Conservation (phyloP, 345 rosid species). For the Citropsis articulata region DNA sequence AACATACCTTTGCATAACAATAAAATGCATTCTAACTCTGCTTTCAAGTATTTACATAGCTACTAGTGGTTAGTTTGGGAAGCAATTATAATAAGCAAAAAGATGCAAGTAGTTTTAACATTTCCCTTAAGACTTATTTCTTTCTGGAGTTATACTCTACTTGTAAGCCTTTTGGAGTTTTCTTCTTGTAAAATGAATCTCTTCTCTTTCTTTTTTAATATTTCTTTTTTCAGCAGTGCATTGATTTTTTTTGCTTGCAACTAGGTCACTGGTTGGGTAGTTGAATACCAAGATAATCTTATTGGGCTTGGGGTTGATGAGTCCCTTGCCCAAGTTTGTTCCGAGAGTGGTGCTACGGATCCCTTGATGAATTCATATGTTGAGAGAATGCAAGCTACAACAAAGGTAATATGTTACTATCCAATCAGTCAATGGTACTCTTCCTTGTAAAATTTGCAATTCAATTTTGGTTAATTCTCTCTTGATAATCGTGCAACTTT, state of each 20-base stretch:
- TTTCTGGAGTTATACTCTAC: not conserved
- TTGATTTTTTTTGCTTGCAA: slow-evolving; percentile 24
- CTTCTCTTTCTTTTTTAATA: not conserved
- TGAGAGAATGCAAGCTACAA: slow-evolving; percentile 99
- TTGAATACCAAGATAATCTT: slow-evolving; percentile 95
- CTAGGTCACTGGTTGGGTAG: slow-evolving; percentile 99
- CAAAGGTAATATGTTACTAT: slow-evolving; percentile 47
- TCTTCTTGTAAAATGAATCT: not conserved
- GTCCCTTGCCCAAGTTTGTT: slow-evolving; percentile 97
- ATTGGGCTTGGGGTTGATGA: slow-evolving; percentile 99
- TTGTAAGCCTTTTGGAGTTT: not conserved
- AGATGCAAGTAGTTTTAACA: not conserved
- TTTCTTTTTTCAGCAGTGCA: slow-evolving; percentile 17
- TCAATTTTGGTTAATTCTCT: not conserved
- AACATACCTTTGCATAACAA: not conserved
- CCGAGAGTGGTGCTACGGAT: slow-evolving; percentile 99
- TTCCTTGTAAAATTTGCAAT: not conserved
- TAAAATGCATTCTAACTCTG: not conserved
- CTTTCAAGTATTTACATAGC: not conserved
- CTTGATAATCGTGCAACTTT: slow-evolving; percentile 9
- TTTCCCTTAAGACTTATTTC: not conserved
- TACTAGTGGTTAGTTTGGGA: not conserved
- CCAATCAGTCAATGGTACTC: not conserved
- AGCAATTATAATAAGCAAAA: not conserved
- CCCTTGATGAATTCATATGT: slow-evolving; percentile 98